Percentiles rank a stretch among this genome's conserved stretches.
Conservation (phyloP, 106 monocot species). For the Acorus gramineus region DNA sequence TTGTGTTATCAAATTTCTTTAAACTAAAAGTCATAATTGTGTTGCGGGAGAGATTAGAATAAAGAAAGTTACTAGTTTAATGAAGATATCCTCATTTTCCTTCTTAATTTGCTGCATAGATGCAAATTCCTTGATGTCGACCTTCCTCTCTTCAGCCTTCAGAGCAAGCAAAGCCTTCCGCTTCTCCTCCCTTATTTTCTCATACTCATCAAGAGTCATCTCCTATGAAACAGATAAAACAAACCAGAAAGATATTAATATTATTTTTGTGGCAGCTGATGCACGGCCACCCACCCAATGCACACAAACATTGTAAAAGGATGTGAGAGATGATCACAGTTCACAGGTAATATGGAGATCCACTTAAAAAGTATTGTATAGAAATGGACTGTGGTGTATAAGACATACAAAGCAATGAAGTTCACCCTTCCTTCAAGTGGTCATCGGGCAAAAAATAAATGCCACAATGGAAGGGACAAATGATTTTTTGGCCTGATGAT, state of each 20-base stretch:
- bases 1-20: background rate
- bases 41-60: background rate
- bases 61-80: conserved; percentile 37
- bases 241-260: background rate
- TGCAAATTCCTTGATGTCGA: conserved; percentile 45
- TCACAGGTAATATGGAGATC: too few species aligned
- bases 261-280: background rate
- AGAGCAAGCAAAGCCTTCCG: conserved; percentile 42
- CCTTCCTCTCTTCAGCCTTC: conserved; percentile 60
- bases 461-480: too few species aligned
- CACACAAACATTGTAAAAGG: too few species aligned
- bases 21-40: background rate
- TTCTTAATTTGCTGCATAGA: conserved; percentile 62
- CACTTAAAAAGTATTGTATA: too few species aligned
- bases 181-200: conserved; percentile 66
- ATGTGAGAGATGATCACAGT: too few species aligned
- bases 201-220: conserved; percentile 61
- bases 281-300: background rate
- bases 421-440: too few species aligned
- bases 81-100: conserved; percentile 45
- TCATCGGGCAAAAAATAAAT: too few species aligned
- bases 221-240: conserved; percentile 7
- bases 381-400: too few species aligned
- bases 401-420: too few species aligned
- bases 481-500: too few species aligned